These are phyloP conservation scores for Barnettozyma salicaria DNA, from an alignment of 805 yeast species.

Conservation along the genomic window DNA sequence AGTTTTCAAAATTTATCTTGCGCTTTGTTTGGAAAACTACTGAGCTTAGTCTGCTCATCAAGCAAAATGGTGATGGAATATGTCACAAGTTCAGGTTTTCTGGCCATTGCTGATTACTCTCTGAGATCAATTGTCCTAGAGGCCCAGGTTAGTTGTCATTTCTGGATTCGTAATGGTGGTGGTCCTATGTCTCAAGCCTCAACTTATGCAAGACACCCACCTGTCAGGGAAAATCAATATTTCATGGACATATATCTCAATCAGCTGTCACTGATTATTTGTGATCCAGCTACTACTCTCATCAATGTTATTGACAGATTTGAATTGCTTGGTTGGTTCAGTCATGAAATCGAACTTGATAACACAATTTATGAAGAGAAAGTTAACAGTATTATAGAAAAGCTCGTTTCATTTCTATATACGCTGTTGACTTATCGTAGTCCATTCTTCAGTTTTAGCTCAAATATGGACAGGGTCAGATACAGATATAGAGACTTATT, in stretches of 20 bases:
- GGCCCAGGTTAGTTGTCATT: conserved; percentile 55
- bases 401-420: conserved; percentile 66
- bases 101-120: conserved; percentile 49
- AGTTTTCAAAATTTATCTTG: no score
- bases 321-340: conserved; percentile 49
- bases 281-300: conserved; percentile 51
- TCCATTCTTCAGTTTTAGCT: conserved; percentile 42
- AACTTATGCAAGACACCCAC: conserved; percentile 38
- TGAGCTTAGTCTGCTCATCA: no score
- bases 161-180: conserved; percentile 72
- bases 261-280: conserved; percentile 53
- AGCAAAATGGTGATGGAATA: background rate
- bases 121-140: conserved; percentile 55
- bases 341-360: conserved; percentile 27
- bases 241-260: conserved; percentile 68
- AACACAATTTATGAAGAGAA: conserved; percentile 44
- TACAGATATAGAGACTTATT: conserved; percentile 35
- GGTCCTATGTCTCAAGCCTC: conserved; percentile 46
- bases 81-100: conserved; percentile 31
- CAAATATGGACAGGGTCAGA: conserved; percentile 24
- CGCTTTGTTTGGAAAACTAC: no score
- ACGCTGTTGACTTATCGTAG: conserved; percentile 65
- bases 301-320: conserved; percentile 49
- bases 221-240: conserved; percentile 48
- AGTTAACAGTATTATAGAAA: conserved; percentile 65